Percentiles rank a stretch among this genome's conserved stretches.
These are phyloP conservation scores for Tetrapyrgos nigripes DNA, from an alignment of 1,284 basidiomycete species.

Conservation along the genomic window DNA sequence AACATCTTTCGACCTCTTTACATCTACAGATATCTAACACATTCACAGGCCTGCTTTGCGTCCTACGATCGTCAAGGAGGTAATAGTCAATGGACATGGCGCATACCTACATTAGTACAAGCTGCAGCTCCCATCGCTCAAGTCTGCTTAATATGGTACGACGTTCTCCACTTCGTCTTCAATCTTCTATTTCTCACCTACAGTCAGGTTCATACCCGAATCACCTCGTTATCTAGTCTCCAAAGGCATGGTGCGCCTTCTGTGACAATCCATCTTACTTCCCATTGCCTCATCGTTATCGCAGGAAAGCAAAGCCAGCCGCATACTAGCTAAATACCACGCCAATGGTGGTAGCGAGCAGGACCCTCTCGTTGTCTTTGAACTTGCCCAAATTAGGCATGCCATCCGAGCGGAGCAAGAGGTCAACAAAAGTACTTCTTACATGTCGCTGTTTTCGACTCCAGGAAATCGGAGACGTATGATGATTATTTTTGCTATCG, in stretches of 20 bases:
- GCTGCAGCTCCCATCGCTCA: conserved; percentile 68
- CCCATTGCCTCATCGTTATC: not conserved
- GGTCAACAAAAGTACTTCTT: conserved; percentile 52
- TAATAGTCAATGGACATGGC: conserved; percentile 69
- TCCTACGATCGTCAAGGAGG: conserved; percentile 52
- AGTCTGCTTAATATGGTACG: conserved; percentile 57
- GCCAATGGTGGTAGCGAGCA: conserved; percentile 56
- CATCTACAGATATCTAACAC: not conserved
- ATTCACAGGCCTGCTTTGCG: conserved; percentile 56
- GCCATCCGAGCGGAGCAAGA: conserved; percentile 66
- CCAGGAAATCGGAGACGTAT: conserved; percentile 67
- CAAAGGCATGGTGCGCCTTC: conserved; percentile 54
- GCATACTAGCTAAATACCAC: conserved; percentile 69
- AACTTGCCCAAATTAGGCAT: conserved; percentile 67
- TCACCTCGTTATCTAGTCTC: conserved; percentile 73
- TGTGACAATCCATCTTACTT: not conserved
- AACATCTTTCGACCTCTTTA: conserved; percentile 1
- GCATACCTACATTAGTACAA: conserved; percentile 73
- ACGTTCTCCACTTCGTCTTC: not conserved
- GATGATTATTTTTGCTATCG: conserved; percentile 62
- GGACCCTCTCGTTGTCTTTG: conserved; percentile 62
- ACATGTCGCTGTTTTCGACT: conserved; percentile 56
- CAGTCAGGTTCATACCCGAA: conserved; percentile 66
- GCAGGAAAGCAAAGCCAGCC: conserved; percentile 57
- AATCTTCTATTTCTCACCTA: not conserved